Evolutionary conservation across 2,329 filamentous ascomycete species (phyloP), one percentile per base, ranked within the genome.

Genomic region (Arthrobotrys pseudoclavata): DNA sequence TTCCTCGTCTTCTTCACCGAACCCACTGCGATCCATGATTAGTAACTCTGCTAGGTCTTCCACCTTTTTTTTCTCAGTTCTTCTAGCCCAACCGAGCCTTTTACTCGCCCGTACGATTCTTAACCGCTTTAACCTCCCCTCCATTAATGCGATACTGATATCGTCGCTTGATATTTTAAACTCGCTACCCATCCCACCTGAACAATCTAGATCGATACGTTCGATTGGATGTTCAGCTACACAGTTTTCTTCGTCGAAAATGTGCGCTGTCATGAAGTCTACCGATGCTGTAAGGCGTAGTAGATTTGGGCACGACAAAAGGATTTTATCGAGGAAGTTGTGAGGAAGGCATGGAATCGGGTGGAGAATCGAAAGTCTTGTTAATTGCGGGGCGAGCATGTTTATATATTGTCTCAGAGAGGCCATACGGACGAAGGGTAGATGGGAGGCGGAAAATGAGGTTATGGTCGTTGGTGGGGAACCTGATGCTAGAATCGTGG

Each of bases 121-220:
- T 29, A 82, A 45, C 29, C 69, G 63, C 18, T 69, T 75, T 29
- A 82, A 63, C 18, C 81, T 31, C 12, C 79, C 81, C 40, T 80
- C 81, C 42, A 81, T 80, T 3, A 81, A 66, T 12, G 80, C 80
- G 37, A 81, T 81, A 45, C 80, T 81, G 6, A 82, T 79, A 31
- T 82, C 80, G 63, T 82, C 80, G 29, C 80, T 80, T 3, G 72
- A 79, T n/a, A 82, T 66, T 26, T 82, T 82, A 22, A 79, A 77
- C 52, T 81, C 80, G 3, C 79, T 76, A 1, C 81, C 80, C n/a
- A 80, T 61, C 12, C 79, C 79, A 6, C 80, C 80, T 15, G 72
- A 79, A 42, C 78, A 79, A 31, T 81, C 81, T 1, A 82, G 62
- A 60, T 80, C 74, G 1, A 82, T 79, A 22, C 79, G 60, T 37